Percentiles rank a stretch among this genome's conserved stretches.
These are phyloP conservation scores for Elsinoe perseae DNA, from an alignment of 2,329 filamentous ascomycete species.

Conservation along the genomic window DNA sequence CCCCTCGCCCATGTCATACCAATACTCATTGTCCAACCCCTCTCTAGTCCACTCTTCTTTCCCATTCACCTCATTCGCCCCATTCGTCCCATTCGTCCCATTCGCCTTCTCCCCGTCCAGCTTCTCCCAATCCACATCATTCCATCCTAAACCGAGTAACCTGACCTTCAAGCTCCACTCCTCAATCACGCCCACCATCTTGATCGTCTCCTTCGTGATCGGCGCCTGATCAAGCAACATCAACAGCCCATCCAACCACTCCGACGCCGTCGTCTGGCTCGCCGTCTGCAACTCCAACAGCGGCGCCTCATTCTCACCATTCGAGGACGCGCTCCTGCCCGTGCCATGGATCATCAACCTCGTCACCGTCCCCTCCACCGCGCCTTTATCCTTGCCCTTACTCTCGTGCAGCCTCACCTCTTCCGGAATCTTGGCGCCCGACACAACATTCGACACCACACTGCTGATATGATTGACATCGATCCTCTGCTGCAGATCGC, in stretches of 20 bases:
- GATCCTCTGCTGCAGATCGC: conserved; percentile 69
- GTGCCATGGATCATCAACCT: conserved; percentile 14
- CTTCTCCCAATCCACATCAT: conserved; percentile 54
- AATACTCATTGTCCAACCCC: conserved; percentile 86
- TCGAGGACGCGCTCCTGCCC: background rate
- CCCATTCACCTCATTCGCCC: conserved; percentile 32
- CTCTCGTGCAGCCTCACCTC: background rate
- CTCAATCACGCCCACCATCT: conserved; percentile 74
- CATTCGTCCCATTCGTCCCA: conserved; percentile 43
- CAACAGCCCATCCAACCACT: conserved; percentile 91
- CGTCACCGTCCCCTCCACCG: conserved; percentile 15
- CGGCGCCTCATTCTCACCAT: background rate
- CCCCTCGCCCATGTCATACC: conserved; percentile 57
- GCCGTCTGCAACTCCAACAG: conserved; percentile 77
- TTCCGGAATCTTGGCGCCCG: conserved; percentile 1
- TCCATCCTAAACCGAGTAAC: conserved; percentile 81
- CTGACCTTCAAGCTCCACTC: conserved; percentile 91
- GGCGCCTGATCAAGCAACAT: conserved; percentile 94
- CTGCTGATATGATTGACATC: conserved; percentile 83
- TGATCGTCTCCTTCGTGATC: conserved; percentile 93
- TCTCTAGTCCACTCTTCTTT: conserved; percentile 61
- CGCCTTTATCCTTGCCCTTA: background rate
- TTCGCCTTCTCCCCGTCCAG: conserved; percentile 24
- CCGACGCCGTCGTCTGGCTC: conserved; percentile 75
- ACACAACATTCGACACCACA: conserved; percentile 67